Evolutionary conservation across 768 basidiomycete genomes (phyloP), one percentile per base, ranked within the genome.

Genomic region (Boletus subcaerulescens): DNA sequence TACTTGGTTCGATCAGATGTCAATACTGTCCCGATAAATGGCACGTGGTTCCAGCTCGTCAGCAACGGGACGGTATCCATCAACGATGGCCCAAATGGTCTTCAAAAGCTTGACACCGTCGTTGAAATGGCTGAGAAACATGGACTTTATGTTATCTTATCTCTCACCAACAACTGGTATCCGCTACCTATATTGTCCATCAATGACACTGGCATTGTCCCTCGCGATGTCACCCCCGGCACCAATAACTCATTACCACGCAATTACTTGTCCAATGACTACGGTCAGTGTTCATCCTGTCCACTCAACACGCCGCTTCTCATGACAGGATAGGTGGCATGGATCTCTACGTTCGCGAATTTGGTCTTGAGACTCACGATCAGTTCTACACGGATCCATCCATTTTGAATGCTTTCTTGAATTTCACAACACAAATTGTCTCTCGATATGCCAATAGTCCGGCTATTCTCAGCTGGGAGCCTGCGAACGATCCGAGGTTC

Each of bases 401-500:
- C 13, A 68, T 86, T 31, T 70, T 83, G 38, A 60, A 71, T 3
- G 67, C 77, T 7, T 87, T 85, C 68, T 72, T 75, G 72, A 82
- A 86, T 57, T 86, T 82, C 54, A 81, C 82, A 8, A 72, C 71
- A 10, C 74, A 78, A 38, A 63, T 87, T 20, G 81, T 83, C 11
- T 70, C 75, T 17, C 82, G 85, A 48, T 86, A 86, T 59, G 72
- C 72, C 15, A 76, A 83, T 47, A 77, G 74, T 48, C 68, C 85
- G 4, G 69, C 76, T n/a, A 63, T 87, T 50, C 76, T 87, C 56
- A 62, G 38, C 50, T 84, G 82, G 81, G 85, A 87, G 63, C 59
- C 85, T 58, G 86, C 83, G 18, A 87, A 87, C 63, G 86, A 87
- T 60, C 75, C 85, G 10, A 80, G 83, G 81, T 84, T 50, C 48